A percentile compares a stretch with the other conserved stretches of the same genome.
Evolutionary conservation across 2,329 filamentous ascomycete genomes (phyloP).

Genomic region (Cladosporium sp.): DNA sequence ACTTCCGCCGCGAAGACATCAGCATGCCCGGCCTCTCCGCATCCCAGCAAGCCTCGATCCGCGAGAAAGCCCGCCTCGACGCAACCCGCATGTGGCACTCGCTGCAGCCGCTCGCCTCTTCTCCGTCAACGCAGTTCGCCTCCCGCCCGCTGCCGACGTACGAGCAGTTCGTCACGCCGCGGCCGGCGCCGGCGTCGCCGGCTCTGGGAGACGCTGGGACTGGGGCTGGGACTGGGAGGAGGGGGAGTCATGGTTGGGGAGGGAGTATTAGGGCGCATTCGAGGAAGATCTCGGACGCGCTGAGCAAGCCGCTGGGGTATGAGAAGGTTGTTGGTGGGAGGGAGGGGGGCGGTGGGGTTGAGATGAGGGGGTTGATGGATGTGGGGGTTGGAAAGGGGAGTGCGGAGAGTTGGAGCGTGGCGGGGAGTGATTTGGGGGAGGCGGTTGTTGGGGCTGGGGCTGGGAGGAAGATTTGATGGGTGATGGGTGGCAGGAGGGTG

Average conservation of each 20-base stretch:
- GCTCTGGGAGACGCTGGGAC: not conserved
- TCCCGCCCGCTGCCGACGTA: constrained; percentile 19
- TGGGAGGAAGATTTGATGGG: not conserved
- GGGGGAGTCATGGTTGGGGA: constrained; percentile 1
- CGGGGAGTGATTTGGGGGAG: not conserved
- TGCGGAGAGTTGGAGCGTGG: constrained; percentile 13
- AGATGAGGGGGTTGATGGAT: constrained; percentile 19
- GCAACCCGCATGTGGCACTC: constrained; percentile 24
- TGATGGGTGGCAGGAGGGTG: not conserved
- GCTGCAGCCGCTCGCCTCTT: constrained; percentile 27
- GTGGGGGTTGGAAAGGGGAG: constrained; percentile 14
- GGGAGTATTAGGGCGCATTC: constrained; percentile 16
- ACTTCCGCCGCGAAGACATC: constrained; percentile 30
- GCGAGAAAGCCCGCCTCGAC: constrained; percentile 27
- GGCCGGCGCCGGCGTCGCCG: constrained; percentile 12
- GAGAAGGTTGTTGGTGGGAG: constrained; percentile 5
- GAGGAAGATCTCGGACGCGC: constrained; percentile 16
- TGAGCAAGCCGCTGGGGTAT: constrained; percentile 15
- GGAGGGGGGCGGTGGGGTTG: constrained; percentile 13
- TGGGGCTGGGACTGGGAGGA: not conserved
- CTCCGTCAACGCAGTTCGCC: constrained; percentile 25
- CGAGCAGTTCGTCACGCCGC: constrained; percentile 25
- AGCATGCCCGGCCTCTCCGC: constrained; percentile 25
- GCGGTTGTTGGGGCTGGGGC: not conserved
- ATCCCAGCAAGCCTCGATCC: constrained; percentile 24